A percentile compares a stretch with the other conserved stretches of the same genome.
Evolutionary conservation across 345 rosid species (phyloP).

Genomic region (Raphanus sativus): DNA sequence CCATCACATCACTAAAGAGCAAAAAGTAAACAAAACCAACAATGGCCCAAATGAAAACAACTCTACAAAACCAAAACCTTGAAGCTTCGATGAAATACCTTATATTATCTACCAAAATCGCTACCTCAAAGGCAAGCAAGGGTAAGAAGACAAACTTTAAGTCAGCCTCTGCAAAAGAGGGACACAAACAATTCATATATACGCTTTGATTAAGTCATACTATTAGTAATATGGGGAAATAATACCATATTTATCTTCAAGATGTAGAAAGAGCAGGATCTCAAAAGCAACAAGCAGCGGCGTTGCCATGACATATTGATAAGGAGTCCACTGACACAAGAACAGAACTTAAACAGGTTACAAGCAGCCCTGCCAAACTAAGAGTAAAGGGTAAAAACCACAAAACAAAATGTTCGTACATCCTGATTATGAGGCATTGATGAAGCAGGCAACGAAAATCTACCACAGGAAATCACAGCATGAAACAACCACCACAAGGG

Average conservation of each 20-base stretch:
- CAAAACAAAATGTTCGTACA: too few species aligned
- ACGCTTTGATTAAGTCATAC: background rate
- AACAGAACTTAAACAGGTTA: constrained; percentile 13
- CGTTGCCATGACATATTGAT: constrained; percentile 65
- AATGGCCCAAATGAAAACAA: too few species aligned
- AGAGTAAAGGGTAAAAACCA: background rate
- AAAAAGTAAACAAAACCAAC: background rate
- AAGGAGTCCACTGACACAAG: constrained; percentile 87
- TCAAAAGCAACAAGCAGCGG: constrained; percentile 86
- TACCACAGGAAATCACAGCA: constrained; percentile 69
- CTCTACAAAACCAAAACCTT: background rate
- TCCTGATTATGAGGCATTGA: constrained; percentile 51
- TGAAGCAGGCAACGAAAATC: constrained; percentile 93
- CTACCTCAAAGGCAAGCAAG: constrained; percentile 62
- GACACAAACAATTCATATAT: background rate
- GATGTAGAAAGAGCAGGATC: constrained; percentile 70
- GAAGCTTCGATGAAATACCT: constrained; percentile 49
- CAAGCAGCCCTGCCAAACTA: background rate
- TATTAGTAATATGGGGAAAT: background rate
- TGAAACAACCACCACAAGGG: constrained; percentile 80
- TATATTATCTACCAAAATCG: constrained; percentile 74
- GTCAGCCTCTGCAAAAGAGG: constrained; percentile 60
- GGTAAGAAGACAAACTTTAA: constrained; percentile 83
- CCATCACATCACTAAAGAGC: background rate
- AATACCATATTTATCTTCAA: constrained; percentile 62